Percentiles rank a stretch among this genome's conserved stretches.
phyloP scores from a whole-genome alignment of 1,284 basidiomycete species.

The Phylloboletellus chloephorus region DNA sequence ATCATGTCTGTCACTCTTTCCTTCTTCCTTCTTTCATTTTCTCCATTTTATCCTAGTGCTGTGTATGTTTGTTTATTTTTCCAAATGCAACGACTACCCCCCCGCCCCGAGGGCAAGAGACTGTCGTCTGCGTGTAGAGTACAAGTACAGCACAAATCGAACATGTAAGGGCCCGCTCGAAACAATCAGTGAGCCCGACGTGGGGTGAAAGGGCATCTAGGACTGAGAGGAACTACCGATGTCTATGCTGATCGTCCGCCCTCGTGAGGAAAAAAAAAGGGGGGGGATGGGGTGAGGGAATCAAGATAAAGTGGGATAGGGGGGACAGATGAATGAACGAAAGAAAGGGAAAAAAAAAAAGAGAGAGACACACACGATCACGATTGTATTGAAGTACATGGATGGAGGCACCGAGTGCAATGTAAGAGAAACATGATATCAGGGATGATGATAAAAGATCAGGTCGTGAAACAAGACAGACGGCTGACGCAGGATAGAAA shows the following conservation, averaged over 20 bases:
- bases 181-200: not conserved
- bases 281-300: not conserved
- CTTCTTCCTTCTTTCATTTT: not conserved
- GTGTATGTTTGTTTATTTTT: constrained; percentile 11
- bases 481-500: constrained; percentile 7
- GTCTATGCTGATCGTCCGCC: constrained; percentile 24
- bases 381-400: constrained; percentile 21
- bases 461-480: constrained; percentile 8
- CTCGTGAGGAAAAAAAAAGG: constrained; percentile 1
- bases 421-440: constrained; percentile 11
- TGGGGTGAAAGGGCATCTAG: constrained; percentile 14
- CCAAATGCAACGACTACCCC: not conserved
- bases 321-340: not conserved
- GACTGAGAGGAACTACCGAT: not conserved
- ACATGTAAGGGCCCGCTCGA: constrained; percentile 3
- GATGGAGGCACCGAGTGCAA: constrained; percentile 8
- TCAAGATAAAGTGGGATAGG: not conserved
- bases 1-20: constrained; percentile 12
- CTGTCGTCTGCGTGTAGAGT: constrained; percentile 4
- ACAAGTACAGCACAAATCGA: constrained; percentile 18
- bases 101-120: not conserved
- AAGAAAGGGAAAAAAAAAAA: not conserved
- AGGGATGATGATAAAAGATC: constrained; percentile 7
- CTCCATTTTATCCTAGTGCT: not conserved
- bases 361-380: not conserved